Conservation (phyloP, 306 rosid genomes). For the Ziziphus jujuba region DNA sequence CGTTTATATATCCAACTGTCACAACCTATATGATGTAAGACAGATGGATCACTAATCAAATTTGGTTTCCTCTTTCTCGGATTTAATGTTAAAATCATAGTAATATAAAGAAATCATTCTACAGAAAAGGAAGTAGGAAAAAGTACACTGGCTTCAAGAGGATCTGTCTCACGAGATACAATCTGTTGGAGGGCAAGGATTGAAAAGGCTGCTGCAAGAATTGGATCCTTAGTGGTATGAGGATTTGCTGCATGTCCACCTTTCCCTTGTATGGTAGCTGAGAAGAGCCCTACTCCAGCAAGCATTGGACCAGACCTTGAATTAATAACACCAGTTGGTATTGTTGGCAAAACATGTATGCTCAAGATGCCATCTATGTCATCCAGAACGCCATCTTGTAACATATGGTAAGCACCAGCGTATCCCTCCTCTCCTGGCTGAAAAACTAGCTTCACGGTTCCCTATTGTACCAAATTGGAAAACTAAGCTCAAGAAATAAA, state of each 20-base stretch:
- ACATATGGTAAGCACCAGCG: conserved; percentile 52
- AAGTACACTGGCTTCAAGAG: conserved; percentile 41
- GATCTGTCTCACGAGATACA: conserved; percentile 43
- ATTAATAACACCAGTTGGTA: conserved; percentile 37
- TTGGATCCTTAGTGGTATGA: conserved; percentile 39
- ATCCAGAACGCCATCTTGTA: conserved; percentile 31
- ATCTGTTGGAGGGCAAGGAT: conserved; percentile 47
- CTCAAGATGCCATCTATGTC: conserved; percentile 38
- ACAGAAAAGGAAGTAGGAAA: conserved; percentile 3
- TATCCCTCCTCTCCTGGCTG: conserved; percentile 49
- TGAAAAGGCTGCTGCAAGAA: conserved; percentile 35
- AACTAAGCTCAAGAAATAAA: neutral
- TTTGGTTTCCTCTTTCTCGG: no score
- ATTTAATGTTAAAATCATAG: no score
- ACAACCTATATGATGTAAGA: conserved; percentile 35
- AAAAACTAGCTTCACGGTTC: conserved; percentile 49
- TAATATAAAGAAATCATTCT: neutral
- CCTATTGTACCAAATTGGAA: conserved; percentile 18
- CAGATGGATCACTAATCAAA: neutral
- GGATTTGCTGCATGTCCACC: conserved; percentile 48
- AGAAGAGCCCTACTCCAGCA: conserved; percentile 42
- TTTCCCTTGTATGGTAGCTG: conserved; percentile 36
- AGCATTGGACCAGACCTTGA: conserved; percentile 42
- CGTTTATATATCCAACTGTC: conserved; percentile 35
- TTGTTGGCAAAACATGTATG: conserved; percentile 40